Conservation (phyloP, 805 yeast species). For the Candida mattraensis region DNA sequence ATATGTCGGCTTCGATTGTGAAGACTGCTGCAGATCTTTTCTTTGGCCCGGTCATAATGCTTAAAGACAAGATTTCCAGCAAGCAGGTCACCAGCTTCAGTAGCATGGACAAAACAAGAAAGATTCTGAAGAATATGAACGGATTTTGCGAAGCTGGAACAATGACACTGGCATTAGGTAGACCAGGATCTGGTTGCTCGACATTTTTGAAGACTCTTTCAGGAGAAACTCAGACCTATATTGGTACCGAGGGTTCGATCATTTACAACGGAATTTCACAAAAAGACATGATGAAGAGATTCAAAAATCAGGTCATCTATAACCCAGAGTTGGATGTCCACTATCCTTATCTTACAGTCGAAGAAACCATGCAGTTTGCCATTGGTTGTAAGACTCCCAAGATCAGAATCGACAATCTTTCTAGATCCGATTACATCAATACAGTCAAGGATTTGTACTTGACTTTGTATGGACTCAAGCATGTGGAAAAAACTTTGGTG, state of each 20-base stretch:
- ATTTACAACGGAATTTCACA: conserved; percentile 51
- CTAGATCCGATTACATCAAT: conserved; percentile 41
- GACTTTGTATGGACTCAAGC: conserved; percentile 57
- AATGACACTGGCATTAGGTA: conserved; percentile 52
- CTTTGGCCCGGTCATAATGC: conserved; percentile 23
- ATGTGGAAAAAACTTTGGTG: conserved; percentile 61
- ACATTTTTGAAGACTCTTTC: conserved; percentile 47
- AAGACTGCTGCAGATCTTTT: conserved; percentile 46
- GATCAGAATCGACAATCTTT: conserved; percentile 38
- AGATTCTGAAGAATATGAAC: conserved; percentile 25
- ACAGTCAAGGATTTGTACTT: conserved; percentile 46
- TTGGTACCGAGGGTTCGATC: conserved; percentile 39
- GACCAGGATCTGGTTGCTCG: conserved; percentile 68
- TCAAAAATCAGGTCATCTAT: conserved; percentile 50
- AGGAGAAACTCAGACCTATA: conserved; percentile 44
- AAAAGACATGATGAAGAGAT: conserved; percentile 45
- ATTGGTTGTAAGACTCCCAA: conserved; percentile 58
- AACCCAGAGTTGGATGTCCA: conserved; percentile 58
- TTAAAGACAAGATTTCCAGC: conserved; percentile 11
- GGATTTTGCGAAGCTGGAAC: conserved; percentile 46
- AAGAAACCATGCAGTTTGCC: conserved; percentile 57
- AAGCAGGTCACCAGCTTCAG: conserved; percentile 9
- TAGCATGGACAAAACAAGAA: conserved; percentile 20
- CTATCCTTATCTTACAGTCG: conserved; percentile 55
- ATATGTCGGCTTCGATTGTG: conserved; percentile 44